Conservation (phyloP, 2,329 filamentous ascomycete genomes). For the Sordariomycetes sp. region DNA sequence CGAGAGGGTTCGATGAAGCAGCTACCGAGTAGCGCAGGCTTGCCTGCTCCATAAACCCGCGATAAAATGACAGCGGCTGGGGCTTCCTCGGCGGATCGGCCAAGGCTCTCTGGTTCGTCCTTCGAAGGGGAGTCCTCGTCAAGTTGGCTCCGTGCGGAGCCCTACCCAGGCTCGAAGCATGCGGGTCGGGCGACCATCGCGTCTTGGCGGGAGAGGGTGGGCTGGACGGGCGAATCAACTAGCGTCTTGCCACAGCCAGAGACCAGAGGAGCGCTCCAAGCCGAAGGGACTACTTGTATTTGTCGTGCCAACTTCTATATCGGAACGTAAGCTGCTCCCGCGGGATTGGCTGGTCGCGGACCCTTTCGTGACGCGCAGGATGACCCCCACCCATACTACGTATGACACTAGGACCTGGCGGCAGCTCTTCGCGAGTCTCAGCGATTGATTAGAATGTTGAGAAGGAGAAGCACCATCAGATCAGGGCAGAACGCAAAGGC, state of each 20-base stretch:
- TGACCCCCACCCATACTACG: background rate
- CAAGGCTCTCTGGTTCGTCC: background rate
- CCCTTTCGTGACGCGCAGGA: background rate
- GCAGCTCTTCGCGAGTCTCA: background rate
- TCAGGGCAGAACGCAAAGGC: background rate
- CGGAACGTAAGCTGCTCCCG: background rate
- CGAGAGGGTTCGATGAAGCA: background rate
- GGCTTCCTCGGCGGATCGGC: background rate
- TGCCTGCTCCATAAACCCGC: background rate
- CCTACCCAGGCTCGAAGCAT: background rate
- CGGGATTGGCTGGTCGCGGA: background rate
- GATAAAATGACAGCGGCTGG: background rate
- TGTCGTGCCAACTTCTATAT: background rate
- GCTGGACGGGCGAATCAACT: background rate
- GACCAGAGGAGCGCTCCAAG: background rate
- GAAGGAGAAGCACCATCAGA: background rate
- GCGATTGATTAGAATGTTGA: too few species aligned
- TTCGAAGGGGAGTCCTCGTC: background rate
- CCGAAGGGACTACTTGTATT: background rate
- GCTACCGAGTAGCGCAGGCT: too few species aligned
- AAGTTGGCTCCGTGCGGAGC: background rate
- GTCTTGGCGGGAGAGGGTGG: background rate
- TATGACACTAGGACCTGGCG: background rate
- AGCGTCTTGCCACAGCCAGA: background rate
- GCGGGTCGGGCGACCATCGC: background rate